Conservation (phyloP, 345 rosid genomes). For the Chamaenerion angustifolium region DNA sequence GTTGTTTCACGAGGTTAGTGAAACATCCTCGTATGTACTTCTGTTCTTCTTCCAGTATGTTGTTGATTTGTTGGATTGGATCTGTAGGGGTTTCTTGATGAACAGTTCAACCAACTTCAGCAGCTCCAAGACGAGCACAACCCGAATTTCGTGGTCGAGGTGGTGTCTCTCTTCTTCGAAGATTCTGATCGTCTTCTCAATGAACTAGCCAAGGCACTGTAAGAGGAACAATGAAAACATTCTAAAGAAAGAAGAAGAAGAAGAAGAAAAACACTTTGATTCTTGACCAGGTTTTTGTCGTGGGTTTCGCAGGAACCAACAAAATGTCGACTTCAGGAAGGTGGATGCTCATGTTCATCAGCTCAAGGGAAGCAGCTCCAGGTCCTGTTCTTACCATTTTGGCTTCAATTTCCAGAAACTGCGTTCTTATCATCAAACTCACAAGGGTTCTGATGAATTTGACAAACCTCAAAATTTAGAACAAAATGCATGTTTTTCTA, state of each 20-base stretch:
- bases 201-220: conserved; percentile 37
- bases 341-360: conserved; percentile 42
- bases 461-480: too few species aligned
- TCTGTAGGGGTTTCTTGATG: conserved; percentile 40
- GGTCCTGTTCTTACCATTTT: conserved; percentile 10
- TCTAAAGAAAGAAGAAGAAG: too few species aligned
- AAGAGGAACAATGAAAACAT: conserved; percentile 4
- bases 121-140: conserved; percentile 52
- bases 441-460: too few species aligned
- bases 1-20: conserved; percentile 39
- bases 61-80: not conserved
- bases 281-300: too few species aligned
- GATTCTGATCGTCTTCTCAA: conserved; percentile 44
- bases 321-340: conserved; percentile 25
- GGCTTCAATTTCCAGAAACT: too few species aligned
- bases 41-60: not conserved
- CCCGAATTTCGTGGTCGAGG: conserved; percentile 52
- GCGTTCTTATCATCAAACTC: too few species aligned
- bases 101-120: conserved; percentile 44
- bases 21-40: too few species aligned
- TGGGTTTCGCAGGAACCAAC: conserved; percentile 20
- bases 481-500: too few species aligned
- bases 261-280: too few species aligned
- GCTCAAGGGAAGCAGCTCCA: conserved; percentile 55
- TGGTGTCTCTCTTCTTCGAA: conserved; percentile 42